Evolutionary conservation across 2,329 filamentous ascomycete genomes (phyloP).

Genomic region (Colletotrichum destructivum): DNA sequence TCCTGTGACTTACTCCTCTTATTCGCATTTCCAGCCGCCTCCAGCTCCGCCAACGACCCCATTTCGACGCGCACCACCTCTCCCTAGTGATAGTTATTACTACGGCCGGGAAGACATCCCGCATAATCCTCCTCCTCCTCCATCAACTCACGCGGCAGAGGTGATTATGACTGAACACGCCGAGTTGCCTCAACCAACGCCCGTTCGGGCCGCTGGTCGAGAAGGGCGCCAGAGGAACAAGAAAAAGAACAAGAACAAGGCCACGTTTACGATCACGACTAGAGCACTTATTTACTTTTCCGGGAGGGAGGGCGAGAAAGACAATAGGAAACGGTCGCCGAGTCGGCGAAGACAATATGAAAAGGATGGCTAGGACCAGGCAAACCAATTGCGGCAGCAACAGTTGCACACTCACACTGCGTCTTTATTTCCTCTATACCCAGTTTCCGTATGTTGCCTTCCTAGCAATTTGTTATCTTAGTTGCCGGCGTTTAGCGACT

Average conservation of each 20-base stretch:
- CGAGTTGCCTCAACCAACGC: not conserved
- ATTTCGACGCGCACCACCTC: not conserved
- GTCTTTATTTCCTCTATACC: not conserved
- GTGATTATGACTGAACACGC: not conserved
- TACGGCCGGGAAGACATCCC: not conserved
- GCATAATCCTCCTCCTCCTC: not conserved
- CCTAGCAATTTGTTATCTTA: not conserved
- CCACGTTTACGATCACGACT: not conserved
- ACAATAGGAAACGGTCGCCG: not conserved
- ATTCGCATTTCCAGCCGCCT: not conserved
- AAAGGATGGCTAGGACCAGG: not conserved
- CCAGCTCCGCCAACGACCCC: not conserved
- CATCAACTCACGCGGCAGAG: not conserved
- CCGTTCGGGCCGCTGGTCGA: not conserved
- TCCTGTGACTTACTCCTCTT: not conserved
- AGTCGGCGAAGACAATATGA: not conserved
- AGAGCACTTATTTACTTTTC: not conserved
- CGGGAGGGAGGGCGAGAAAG: not conserved
- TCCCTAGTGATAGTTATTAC: not conserved
- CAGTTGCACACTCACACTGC: not conserved
- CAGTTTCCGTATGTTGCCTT: not conserved
- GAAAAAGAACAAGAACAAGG: not conserved
- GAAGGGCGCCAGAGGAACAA: conserved; percentile 1
- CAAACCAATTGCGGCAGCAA: not conserved
- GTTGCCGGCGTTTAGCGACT: too few relatives aligned